These are phyloP conservation scores for Xylaria hypoxylon DNA, from an alignment of 2,329 filamentous ascomycete genomes.

Conservation along the genomic window DNA sequence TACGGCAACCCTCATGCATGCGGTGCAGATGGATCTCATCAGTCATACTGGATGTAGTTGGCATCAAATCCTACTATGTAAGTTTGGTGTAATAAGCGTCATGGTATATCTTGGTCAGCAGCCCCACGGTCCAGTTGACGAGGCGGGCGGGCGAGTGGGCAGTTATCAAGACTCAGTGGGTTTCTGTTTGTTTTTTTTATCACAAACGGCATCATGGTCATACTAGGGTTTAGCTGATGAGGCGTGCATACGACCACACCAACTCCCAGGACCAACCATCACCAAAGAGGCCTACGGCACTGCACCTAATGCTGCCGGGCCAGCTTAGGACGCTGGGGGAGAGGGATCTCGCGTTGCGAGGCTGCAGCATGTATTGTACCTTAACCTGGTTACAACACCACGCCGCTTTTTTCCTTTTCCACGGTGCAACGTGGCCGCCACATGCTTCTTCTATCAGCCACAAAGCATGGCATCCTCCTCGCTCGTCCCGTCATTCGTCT, in stretches of 20 bases:
- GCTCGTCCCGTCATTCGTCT: conserved; percentile 15
- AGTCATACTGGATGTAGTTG: conserved; percentile 18
- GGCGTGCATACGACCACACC: conserved; percentile 21
- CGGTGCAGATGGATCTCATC: conserved; percentile 28
- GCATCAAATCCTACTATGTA: conserved; percentile 24
- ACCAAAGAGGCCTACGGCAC: conserved; percentile 25
- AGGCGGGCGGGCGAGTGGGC: neutral
- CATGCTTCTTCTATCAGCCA: conserved; percentile 36
- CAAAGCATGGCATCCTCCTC: conserved; percentile 20
- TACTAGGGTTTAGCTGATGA: conserved; percentile 12
- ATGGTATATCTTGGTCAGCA: conserved; percentile 28
- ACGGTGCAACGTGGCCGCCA: conserved; percentile 39
- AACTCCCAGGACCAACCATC: conserved; percentile 6
- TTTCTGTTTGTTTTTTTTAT: neutral
- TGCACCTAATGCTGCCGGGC: conserved; percentile 14
- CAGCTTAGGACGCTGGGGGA: conserved; percentile 1
- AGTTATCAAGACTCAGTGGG: neutral
- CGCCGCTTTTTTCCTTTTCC: conserved; percentile 12
- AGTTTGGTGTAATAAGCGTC: conserved; percentile 13
- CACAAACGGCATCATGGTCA: conserved; percentile 6
- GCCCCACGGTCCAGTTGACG: neutral
- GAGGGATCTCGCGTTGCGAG: conserved; percentile 31
- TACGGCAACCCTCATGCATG: conserved; percentile 13
- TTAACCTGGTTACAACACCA: conserved; percentile 25
- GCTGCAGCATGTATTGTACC: conserved; percentile 33